These are phyloP conservation scores for Monilinia laxa DNA, from an alignment of 2,329 filamentous ascomycete genomes.

Conservation along the genomic window DNA sequence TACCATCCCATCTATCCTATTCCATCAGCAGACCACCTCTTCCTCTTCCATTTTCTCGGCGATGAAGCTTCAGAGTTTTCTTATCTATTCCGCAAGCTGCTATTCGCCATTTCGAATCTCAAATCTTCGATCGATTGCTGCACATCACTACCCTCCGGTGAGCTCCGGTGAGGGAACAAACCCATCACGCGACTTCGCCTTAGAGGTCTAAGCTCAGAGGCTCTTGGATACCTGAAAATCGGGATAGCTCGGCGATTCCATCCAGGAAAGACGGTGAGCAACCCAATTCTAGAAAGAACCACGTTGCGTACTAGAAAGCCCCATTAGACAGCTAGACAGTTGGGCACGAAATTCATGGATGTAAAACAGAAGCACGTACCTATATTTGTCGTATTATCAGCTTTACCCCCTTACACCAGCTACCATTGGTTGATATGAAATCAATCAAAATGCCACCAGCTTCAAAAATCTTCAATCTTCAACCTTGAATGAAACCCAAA, in stretches of 20 bases:
- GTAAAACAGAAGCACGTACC: slow-evolving; percentile 12
- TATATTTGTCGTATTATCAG: slow-evolving; percentile 5
- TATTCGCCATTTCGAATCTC: not conserved
- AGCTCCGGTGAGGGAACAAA: not conserved
- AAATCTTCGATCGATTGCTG: not conserved
- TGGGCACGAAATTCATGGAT: not conserved
- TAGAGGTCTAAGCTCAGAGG: not conserved
- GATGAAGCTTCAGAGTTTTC: not conserved
- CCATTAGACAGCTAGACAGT: not conserved
- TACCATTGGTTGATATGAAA: not conserved
- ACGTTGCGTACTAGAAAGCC: not conserved
- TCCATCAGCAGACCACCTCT: not conserved
- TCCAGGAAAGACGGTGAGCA: not conserved
- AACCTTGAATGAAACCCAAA: not conserved
- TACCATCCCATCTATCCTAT: not conserved
- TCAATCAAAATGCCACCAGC: not conserved
- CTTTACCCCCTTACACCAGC: not conserved
- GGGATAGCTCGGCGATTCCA: not conserved
- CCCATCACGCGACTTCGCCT: not conserved
- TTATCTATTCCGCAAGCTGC: not conserved
- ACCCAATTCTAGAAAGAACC: not conserved
- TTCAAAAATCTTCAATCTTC: not conserved
- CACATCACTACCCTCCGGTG: not conserved
- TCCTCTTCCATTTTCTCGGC: not conserved
- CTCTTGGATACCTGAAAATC: not conserved